Conservation (phyloP, 305 asterid genomes). For the Solanum hybrid region DNA sequence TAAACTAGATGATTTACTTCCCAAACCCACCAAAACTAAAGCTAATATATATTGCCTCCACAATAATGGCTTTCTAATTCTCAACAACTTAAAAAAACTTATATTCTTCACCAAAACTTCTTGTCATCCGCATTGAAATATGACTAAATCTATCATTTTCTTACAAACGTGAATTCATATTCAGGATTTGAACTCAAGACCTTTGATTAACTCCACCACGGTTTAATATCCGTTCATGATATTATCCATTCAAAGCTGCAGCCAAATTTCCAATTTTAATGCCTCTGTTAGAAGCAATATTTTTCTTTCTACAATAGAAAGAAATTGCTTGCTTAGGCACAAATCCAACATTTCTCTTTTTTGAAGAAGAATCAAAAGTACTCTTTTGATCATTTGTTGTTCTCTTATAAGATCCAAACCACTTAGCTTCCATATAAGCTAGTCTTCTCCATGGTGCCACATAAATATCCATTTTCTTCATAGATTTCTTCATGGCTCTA, state of each 20-base stretch:
- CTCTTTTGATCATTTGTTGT: slow-evolving; percentile 5
- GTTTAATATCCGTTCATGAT: neutral
- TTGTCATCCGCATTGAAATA: neutral
- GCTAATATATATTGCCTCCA: neutral
- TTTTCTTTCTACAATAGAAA: slow-evolving; percentile 24
- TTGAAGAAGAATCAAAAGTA: neutral
- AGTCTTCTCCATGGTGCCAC: slow-evolving; percentile 86
- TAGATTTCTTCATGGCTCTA: slow-evolving; percentile 42
- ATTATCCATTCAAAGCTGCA: slow-evolving; percentile 21
- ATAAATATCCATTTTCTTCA: slow-evolving; percentile 36
- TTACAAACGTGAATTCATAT: fast-evolving
- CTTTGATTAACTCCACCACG: fast-evolving
- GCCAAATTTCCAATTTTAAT: slow-evolving; percentile 43
- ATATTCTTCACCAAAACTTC: fast-evolving
- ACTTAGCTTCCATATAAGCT: slow-evolving; percentile 51
- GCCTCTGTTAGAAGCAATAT: slow-evolving; percentile 10
- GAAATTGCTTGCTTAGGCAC: slow-evolving; percentile 12
- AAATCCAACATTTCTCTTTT: slow-evolving; percentile 38
- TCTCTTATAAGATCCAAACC: slow-evolving; percentile 51
- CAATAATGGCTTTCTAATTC: neutral
- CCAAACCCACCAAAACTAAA: neutral
- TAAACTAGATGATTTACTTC: neutral
- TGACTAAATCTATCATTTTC: fast-evolving
- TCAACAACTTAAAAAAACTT: neutral
- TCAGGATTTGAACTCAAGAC: fast-evolving